Evolutionary conservation across 2,329 filamentous ascomycete species (phyloP).

Genomic region (Hypoxylon sp.): DNA sequence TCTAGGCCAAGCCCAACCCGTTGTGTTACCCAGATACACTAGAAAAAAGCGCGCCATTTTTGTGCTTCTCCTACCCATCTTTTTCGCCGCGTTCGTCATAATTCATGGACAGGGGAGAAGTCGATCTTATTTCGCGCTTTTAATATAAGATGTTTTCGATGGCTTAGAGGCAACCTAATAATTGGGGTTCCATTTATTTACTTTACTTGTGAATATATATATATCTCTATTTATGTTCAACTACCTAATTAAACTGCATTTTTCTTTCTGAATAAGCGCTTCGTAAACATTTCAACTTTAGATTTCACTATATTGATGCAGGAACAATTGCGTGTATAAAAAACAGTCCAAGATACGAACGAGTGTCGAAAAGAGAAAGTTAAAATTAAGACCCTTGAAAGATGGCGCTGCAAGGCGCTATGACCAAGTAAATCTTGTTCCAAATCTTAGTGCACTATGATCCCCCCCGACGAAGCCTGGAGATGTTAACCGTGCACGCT

Average conservation of each 20-base stretch:
- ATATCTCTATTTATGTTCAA: background rate
- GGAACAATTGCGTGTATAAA: background rate
- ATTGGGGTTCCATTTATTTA: background rate
- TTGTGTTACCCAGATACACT: background rate
- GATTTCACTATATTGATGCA: constrained; percentile 1
- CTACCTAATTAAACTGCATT: background rate
- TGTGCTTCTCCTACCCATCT: constrained; percentile 26
- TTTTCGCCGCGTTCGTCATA: constrained; percentile 20
- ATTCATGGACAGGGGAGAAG: constrained; percentile 25
- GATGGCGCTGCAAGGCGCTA: constrained; percentile 33
- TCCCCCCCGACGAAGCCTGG: constrained; percentile 6
- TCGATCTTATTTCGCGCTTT: constrained; percentile 28
- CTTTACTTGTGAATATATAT: constrained; percentile 3
- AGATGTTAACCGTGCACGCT: constrained; percentile 16
- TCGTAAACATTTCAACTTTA: background rate
- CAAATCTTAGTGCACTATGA: constrained; percentile 33
- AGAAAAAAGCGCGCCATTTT: constrained; percentile 38
- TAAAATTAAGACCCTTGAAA: constrained; percentile 22
- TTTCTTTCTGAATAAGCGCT: background rate
- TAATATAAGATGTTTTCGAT: constrained; percentile 10
- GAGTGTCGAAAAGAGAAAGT: too few species aligned
- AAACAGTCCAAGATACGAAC: too few species aligned
- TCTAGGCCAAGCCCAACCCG: constrained; percentile 22
- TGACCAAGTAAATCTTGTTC: constrained; percentile 33
- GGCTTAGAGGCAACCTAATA: constrained; percentile 10